Evolutionary conservation across 2,329 filamentous ascomycete species (phyloP).

Genomic region (Penicillium verrucosum): DNA sequence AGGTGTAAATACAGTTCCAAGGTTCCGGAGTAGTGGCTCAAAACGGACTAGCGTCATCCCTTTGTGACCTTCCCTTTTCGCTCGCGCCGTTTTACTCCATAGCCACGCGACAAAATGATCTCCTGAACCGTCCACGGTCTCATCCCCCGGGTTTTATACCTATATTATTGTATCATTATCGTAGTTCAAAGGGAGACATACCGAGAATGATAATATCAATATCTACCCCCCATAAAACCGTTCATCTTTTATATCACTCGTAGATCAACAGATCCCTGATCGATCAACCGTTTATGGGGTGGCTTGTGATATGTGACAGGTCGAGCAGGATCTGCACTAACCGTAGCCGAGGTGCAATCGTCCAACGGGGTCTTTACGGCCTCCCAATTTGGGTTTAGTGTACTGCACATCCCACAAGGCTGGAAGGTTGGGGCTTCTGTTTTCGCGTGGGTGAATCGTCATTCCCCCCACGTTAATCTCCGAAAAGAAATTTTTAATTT

Average conservation of each 20-base stretch:
- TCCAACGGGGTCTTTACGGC: constrained; percentile 24
- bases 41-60: background rate
- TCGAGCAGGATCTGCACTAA: constrained; percentile 30
- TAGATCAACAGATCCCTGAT: constrained; percentile 11
- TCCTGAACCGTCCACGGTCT: constrained; percentile 7
- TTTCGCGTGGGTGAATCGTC: constrained; percentile 19
- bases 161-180: background rate
- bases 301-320: constrained; percentile 29
- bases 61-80: constrained; percentile 26
- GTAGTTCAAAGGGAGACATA: background rate
- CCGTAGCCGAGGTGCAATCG: constrained; percentile 22
- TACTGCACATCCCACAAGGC: constrained; percentile 4
- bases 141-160: constrained; percentile 3
- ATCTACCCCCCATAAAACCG: background rate
- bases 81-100: constrained; percentile 13
- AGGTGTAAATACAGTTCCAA: background rate
- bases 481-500: constrained; percentile 6
- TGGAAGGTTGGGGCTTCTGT: constrained; percentile 1
- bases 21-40: constrained; percentile 3
- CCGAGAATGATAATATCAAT: background rate
- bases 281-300: constrained; percentile 40
- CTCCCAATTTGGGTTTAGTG: constrained; percentile 20
- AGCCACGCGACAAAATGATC: constrained; percentile 19
- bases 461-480: constrained; percentile 21
- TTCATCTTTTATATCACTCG: background rate